Evolutionary conservation across 2,329 filamentous ascomycete genomes (phyloP).

Genomic region (Trichoderma sp.): DNA sequence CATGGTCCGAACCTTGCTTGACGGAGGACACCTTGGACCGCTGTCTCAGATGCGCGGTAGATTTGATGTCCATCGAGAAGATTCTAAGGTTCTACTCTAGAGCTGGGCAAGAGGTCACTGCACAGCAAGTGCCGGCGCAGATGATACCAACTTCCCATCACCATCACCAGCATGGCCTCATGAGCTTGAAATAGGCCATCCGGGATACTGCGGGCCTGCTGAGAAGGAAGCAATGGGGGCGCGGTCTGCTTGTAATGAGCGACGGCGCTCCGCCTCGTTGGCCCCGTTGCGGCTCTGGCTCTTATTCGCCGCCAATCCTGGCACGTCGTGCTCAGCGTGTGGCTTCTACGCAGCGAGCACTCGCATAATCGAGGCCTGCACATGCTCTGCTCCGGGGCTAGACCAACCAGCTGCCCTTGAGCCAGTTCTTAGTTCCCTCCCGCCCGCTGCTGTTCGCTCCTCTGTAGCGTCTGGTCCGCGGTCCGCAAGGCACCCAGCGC

Average conservation of each 20-base stretch:
- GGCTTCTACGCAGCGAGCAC: neutral
- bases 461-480: constrained; percentile 14
- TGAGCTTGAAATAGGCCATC: neutral
- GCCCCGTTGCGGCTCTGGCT: neutral
- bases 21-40: neutral
- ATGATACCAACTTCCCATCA: neutral
- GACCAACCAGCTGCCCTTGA: constrained; percentile 3
- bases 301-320: neutral
- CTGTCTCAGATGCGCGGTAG: neutral
- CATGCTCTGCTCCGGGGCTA: neutral
- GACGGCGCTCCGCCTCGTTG: constrained; percentile 11
- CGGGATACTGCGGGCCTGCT: neutral
- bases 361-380: neutral
- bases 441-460: neutral
- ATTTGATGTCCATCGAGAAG: neutral
- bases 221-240: constrained; percentile 1
- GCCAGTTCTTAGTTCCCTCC: constrained; percentile 2
- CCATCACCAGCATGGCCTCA: neutral
- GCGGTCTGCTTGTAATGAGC: neutral
- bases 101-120: neutral
- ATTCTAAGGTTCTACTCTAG: neutral
- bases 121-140: constrained; percentile 14
- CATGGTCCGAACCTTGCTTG: neutral
- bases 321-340: neutral
- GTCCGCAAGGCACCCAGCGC: constrained; percentile 26